These are phyloP conservation scores for Ogataea trehalophila DNA, from an alignment of 805 yeast genomes.

Conservation along the genomic window DNA sequence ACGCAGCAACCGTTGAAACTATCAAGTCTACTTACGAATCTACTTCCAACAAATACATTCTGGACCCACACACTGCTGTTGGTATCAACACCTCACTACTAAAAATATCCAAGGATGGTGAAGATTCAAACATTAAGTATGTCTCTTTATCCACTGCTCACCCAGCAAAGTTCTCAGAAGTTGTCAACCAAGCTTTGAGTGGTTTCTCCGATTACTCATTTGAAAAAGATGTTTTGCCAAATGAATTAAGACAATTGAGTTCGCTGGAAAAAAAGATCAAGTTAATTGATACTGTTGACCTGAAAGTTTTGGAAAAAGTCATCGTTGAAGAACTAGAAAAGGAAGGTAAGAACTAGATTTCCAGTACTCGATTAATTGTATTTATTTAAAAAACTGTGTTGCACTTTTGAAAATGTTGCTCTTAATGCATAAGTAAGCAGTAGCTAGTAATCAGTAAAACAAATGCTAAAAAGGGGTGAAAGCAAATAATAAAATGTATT, in stretches of 20 bases:
- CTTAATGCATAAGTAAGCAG: neutral
- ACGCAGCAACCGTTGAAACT: conserved; percentile 72
- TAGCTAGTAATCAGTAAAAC: neutral
- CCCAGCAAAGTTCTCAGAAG: conserved; percentile 97
- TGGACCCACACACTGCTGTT: conserved; percentile 96
- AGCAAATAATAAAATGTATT: neutral
- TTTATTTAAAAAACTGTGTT: too few relatives aligned
- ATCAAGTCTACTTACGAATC: conserved; percentile 62
- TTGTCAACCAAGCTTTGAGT: conserved; percentile 76
- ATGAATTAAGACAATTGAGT: conserved; percentile 70
- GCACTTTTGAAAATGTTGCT: too few relatives aligned
- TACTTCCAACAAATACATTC: conserved; percentile 63
- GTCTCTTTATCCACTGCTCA: conserved; percentile 95
- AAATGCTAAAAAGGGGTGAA: neutral
- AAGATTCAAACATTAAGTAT: conserved; percentile 38
- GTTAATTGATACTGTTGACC: conserved; percentile 64
- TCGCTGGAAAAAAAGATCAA: conserved; percentile 69
- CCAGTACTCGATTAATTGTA: neutral
- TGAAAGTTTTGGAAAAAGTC: conserved; percentile 67
- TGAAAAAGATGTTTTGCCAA: conserved; percentile 85
- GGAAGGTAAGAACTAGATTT: conserved; percentile 24
- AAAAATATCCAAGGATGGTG: conserved; percentile 43
- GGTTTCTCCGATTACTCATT: conserved; percentile 72
- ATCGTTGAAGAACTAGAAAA: conserved; percentile 67
- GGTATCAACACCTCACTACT: conserved; percentile 79